phyloP scores from a whole-genome alignment of 1,284 basidiomycete species.

The Ceratobasidium theobromae region DNA sequence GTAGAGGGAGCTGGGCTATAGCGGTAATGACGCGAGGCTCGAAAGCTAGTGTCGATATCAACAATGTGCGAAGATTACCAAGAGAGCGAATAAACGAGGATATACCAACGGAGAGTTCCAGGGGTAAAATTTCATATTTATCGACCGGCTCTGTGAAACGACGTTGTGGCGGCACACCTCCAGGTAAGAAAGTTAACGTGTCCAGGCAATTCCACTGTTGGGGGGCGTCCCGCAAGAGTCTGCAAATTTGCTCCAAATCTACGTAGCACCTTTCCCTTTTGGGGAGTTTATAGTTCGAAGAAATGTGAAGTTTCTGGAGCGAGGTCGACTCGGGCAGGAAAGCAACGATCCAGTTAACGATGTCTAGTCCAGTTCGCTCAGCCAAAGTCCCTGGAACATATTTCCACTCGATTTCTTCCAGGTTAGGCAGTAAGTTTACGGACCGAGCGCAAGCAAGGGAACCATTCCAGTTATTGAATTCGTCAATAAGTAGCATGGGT shows the following conservation, averaged over 20 bases:
- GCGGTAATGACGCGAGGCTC: too few species aligned
- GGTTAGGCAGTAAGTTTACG: neutral
- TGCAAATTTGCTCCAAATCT: neutral
- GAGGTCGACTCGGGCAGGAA: neutral
- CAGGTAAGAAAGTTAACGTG: too few species aligned
- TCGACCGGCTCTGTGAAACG: too few species aligned
- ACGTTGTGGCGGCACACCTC: too few species aligned
- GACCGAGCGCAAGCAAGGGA: neutral
- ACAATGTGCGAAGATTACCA: too few species aligned
- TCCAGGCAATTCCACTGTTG: too few species aligned
- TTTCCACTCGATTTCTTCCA: neutral
- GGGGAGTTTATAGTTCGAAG: neutral
- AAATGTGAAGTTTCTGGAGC: neutral
- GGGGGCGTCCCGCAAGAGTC: neutral
- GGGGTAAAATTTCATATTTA: too few species aligned
- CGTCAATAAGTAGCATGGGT: neutral
- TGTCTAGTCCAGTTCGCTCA: neutral
- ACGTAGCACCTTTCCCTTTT: neutral
- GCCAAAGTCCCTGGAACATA: neutral
- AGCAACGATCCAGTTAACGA: neutral
- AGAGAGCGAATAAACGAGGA: too few species aligned
- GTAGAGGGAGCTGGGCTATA: too few species aligned
- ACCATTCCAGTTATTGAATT: neutral
- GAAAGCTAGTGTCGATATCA: too few species aligned
- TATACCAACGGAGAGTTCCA: too few species aligned